These are phyloP conservation scores for Aspergillus sp. DNA, from an alignment of 2,329 filamentous ascomycete species.

Conservation along the genomic window DNA sequence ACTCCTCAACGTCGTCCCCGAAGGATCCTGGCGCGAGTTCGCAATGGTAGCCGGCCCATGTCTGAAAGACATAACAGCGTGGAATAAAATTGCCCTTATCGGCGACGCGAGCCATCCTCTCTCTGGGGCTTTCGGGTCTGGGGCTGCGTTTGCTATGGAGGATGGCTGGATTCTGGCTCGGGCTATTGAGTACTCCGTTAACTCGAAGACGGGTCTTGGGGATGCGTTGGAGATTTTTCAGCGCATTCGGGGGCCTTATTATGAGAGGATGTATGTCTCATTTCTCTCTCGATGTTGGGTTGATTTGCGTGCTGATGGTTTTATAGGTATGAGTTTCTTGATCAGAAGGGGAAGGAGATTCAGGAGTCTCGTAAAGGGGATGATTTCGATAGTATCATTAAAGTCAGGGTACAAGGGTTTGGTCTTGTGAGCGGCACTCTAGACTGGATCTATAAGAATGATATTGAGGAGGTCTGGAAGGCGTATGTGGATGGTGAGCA, in stretches of 20 bases:
- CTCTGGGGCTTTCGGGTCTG: conserved; percentile 7
- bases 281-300: too few species aligned
- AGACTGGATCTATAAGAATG: conserved; percentile 10
- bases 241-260: not conserved
- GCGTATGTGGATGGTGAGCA: not conserved
- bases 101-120: conserved; percentile 7
- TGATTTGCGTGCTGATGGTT: not conserved
- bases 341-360: not conserved
- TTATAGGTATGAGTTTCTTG: not conserved
- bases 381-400: not conserved
- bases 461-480: conserved; percentile 4
- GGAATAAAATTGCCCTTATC: conserved; percentile 1
- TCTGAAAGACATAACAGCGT: not conserved
- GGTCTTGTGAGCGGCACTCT: not conserved
- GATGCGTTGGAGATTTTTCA: conserved; percentile 4
- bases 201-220: not conserved
- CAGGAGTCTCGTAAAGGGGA: not conserved
- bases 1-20: not conserved
- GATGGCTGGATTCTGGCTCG: conserved; percentile 10
- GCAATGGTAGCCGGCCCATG: conserved; percentile 2
- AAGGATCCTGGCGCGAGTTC: conserved; percentile 7
- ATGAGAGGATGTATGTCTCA: not conserved
- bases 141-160: conserved; percentile 5
- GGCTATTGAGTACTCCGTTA: not conserved
- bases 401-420: not conserved